These are phyloP conservation scores for Warburgia ugandensis DNA, from an alignment of 164 flowering plant genomes.

Conservation along the genomic window DNA sequence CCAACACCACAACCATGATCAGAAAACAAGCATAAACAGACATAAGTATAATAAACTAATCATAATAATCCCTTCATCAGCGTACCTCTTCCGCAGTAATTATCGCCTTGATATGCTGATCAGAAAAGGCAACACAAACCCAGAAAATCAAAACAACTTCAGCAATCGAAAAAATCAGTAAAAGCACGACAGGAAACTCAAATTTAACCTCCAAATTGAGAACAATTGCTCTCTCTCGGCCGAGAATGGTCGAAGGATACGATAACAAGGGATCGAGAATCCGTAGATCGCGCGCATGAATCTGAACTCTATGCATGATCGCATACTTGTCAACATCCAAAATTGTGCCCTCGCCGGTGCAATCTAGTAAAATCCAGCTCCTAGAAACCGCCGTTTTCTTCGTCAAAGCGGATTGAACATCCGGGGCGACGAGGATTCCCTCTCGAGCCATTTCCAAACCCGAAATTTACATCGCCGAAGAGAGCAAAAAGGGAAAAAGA, in stretches of 20 bases:
- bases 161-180: too few relatives aligned
- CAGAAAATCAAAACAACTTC: background rate
- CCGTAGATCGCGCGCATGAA: constrained; percentile 31
- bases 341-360: constrained; percentile 44
- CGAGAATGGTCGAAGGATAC: constrained; percentile 33
- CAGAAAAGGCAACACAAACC: constrained; percentile 9
- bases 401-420: constrained; percentile 39
- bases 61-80: too few relatives aligned
- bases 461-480: constrained; percentile 7
- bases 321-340: constrained; percentile 34
- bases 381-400: constrained; percentile 59
- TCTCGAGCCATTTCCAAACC: constrained; percentile 39
- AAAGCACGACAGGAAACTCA: background rate
- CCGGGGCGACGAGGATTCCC: constrained; percentile 32
- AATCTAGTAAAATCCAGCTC: constrained; percentile 69
- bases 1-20: too few relatives aligned
- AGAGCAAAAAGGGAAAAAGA: background rate
- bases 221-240: constrained; percentile 35
- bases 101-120: constrained; percentile 41
- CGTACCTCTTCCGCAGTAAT: constrained; percentile 79
- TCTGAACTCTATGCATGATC: constrained; percentile 30
- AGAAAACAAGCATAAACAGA: too few relatives aligned
- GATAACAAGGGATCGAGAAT: constrained; percentile 31
- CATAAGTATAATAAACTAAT: too few relatives aligned
- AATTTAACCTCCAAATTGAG: constrained; percentile 42